Conservation (phyloP, 2,329 filamentous ascomycete species). For the Sporothrix curviconia region DNA sequence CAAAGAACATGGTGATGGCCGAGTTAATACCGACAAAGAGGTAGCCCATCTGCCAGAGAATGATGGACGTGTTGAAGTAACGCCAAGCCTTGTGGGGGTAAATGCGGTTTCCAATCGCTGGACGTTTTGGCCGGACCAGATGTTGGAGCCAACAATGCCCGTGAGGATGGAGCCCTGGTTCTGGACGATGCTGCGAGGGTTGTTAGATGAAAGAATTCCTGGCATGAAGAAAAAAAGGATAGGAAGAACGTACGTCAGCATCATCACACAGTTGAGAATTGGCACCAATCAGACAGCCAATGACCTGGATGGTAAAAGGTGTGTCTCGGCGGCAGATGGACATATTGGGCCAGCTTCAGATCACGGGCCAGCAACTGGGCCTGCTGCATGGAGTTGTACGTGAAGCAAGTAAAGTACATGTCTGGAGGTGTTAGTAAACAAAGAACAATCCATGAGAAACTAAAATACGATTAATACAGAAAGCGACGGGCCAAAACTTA, state of each 20-base stretch:
- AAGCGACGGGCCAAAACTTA: neutral
- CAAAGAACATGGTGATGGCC: conserved; percentile 25
- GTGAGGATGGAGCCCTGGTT: conserved; percentile 31
- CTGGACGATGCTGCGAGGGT: conserved; percentile 26
- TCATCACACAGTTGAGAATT: conserved; percentile 43
- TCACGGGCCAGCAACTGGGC: conserved; percentile 28
- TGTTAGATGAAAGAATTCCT: neutral
- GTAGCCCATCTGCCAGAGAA: conserved; percentile 17
- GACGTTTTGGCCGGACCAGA: conserved; percentile 35
- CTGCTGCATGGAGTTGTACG: conserved; percentile 29
- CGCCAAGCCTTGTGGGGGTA: conserved; percentile 50
- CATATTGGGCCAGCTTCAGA: conserved; percentile 34
- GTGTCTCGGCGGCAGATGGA: conserved; percentile 33
- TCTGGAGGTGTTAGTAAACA: conserved; percentile 18
- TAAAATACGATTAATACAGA: too few relatives aligned
- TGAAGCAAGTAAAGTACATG: conserved; percentile 38
- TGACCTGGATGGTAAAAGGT: conserved; percentile 39
- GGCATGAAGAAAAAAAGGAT: neutral
- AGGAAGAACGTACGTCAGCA: conserved; percentile 17
- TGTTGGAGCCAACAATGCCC: conserved; percentile 32
- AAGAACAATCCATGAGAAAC: neutral
- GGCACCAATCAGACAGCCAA: conserved; percentile 31
- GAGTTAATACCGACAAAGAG: conserved; percentile 34
- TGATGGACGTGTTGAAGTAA: conserved; percentile 41
- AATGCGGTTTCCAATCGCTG: conserved; percentile 50